A percentile compares a stretch with the other conserved stretches of the same genome.
Conservation (phyloP, 306 rosid genomes). For the Dalbergia oliveri region DNA sequence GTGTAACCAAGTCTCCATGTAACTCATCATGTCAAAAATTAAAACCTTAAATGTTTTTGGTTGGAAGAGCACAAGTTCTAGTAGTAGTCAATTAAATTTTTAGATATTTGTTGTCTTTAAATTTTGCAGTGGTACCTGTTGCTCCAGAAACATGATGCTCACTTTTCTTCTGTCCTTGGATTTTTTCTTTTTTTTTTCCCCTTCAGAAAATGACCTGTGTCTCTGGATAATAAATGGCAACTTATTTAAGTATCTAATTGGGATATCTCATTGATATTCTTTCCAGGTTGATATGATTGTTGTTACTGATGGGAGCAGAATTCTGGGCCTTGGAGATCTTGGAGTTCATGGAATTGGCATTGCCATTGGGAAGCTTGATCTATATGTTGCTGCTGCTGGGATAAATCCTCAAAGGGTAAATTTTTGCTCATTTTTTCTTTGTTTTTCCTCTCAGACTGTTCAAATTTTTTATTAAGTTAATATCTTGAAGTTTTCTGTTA, state of each 20-base stretch:
- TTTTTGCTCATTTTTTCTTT: conserved; percentile 29
- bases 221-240: conserved; percentile 19
- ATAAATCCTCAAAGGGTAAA: conserved; percentile 98
- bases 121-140: background rate
- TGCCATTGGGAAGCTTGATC: conserved; percentile 92
- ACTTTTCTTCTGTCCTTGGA: conserved; percentile 17
- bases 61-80: too few relatives aligned
- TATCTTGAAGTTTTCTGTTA: conserved; percentile 17
- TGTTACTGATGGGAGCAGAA: conserved; percentile 98
- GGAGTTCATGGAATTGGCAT: conserved; percentile 99
- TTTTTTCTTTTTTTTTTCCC: background rate
- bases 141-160: background rate
- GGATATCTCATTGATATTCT: conserved; percentile 37
- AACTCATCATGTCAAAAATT: too few relatives aligned
- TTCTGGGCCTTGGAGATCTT: conserved; percentile 98
- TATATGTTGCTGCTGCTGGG: conserved; percentile 99
- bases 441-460: conserved; percentile 39
- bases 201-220: background rate
- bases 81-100: too few relatives aligned
- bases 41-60: too few relatives aligned
- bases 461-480: background rate
- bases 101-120: too few relatives aligned
- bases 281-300: conserved; percentile 99
- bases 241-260: conserved; percentile 33
- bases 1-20: too few relatives aligned